These are phyloP conservation scores for Camelina hispida DNA, from an alignment of 345 rosid genomes.

Conservation along the genomic window DNA sequence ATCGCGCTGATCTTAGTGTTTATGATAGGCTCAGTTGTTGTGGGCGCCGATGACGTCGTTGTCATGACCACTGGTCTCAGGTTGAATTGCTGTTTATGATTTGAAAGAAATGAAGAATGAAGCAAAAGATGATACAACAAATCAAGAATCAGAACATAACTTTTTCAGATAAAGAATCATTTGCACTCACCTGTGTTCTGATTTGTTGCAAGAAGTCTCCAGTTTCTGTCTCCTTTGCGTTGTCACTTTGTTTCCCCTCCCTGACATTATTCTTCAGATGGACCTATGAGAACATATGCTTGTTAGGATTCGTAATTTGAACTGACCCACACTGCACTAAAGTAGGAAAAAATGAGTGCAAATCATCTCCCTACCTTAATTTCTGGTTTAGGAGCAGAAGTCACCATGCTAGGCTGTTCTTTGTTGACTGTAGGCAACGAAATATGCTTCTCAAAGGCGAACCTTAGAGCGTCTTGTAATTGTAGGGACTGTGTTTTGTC, in stretches of 20 bases:
- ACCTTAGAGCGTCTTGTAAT: conserved; percentile 43
- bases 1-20: conserved; percentile 77
- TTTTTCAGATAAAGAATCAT: conserved; percentile 1
- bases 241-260: conserved; percentile 50
- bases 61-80: conserved; percentile 62
- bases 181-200: conserved; percentile 75
- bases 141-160: conserved; percentile 30
- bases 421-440: conserved; percentile 45
- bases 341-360: background rate
- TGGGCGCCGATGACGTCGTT: conserved; percentile 51
- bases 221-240: conserved; percentile 59
- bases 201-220: conserved; percentile 88
- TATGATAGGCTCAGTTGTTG: conserved; percentile 50
- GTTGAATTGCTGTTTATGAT: conserved; percentile 64
- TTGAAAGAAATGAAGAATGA: conserved; percentile 19
- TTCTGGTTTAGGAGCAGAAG: conserved; percentile 44
- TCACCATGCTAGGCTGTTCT: conserved; percentile 45
- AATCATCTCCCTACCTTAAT: conserved; percentile 53
- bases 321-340: conserved; percentile 16
- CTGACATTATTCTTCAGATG: conserved; percentile 53
- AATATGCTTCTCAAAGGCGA: conserved; percentile 48
- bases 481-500: conserved; percentile 44
- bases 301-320: conserved; percentile 15
- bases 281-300: conserved; percentile 45
- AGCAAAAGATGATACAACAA: background rate